Conservation (phyloP, 2,329 filamentous ascomycete genomes). For the Dactylellina leptospora region DNA sequence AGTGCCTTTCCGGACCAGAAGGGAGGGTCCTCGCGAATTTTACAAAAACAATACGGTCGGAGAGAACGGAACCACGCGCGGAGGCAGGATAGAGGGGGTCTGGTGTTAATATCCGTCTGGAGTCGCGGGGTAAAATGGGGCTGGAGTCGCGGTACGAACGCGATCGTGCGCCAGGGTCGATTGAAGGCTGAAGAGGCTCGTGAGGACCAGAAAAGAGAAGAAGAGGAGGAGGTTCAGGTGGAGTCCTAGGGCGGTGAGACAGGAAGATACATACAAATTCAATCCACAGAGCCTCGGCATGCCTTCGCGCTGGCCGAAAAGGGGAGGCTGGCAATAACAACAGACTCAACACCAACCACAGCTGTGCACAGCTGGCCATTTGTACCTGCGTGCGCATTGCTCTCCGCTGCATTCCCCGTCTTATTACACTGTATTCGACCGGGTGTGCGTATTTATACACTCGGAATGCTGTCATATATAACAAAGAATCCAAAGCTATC, state of each 20-base stretch:
- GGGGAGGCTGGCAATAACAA: slow-evolving; percentile 38
- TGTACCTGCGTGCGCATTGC: no score
- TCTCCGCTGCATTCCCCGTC: background rate
- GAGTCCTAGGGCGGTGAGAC: background rate
- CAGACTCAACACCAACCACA: slow-evolving; percentile 16
- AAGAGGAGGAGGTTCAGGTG: slow-evolving; percentile 17
- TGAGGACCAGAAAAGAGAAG: background rate
- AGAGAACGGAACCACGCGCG: slow-evolving; percentile 5
- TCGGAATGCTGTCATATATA: no score
- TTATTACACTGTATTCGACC: no score
- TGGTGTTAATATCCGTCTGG: slow-evolving; percentile 2
- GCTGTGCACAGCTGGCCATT: no score
- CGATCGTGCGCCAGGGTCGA: slow-evolving; percentile 24
- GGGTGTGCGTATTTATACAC: no score
- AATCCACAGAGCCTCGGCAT: slow-evolving; percentile 26
- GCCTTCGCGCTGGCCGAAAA: slow-evolving; percentile 18
- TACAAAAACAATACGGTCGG: slow-evolving; percentile 12
- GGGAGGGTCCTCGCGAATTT: slow-evolving; percentile 35
- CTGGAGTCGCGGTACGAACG: background rate
- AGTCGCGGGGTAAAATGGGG: slow-evolving; percentile 3
- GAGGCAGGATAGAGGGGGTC: slow-evolving; percentile 3
- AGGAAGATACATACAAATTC: no score
- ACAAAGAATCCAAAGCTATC: no score
- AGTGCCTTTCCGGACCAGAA: slow-evolving; percentile 12
- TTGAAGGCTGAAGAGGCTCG: slow-evolving; percentile 11